Evolutionary conservation across 208 protist genomes (phyloP).

Genomic region (Histomonas meleagridis): DNA sequence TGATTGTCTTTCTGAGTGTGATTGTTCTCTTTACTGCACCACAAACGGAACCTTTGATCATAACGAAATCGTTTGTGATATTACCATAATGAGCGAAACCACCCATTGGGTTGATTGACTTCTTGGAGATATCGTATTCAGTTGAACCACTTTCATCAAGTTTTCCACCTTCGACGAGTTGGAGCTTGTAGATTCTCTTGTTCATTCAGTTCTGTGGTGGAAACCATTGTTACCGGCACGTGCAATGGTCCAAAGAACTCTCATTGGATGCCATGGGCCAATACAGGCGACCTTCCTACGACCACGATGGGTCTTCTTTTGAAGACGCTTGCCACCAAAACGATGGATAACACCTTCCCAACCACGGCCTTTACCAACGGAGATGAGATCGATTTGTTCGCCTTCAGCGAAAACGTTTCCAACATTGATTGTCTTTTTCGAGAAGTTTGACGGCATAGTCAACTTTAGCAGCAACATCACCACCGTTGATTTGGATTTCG

Average conservation of each 20-base stretch:
- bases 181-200: conserved; percentile 98
- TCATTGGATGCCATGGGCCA: conserved; percentile 92
- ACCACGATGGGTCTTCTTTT: conserved; percentile 95
- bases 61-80: conserved; percentile 86
- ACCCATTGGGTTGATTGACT: conserved; percentile 95
- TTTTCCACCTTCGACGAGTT: conserved; percentile 47
- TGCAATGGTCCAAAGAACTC: conserved; percentile 84
- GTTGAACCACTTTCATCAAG: conserved; percentile 70
- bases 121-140: conserved; percentile 89
- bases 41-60: conserved; percentile 82
- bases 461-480: conserved; percentile 82
- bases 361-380: conserved; percentile 86
- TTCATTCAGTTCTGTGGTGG: conserved; percentile 94
- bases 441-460: conserved; percentile 75
- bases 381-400: conserved; percentile 85
- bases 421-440: conserved; percentile 84
- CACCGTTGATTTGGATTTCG: conserved; percentile 91
- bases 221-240: conserved; percentile 96
- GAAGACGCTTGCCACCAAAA: conserved; percentile 84
- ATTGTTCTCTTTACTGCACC: conserved; percentile 85
- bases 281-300: conserved; percentile 98
- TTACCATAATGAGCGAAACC: conserved; percentile 95
- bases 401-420: conserved; percentile 77
- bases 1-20: conserved; percentile 87
- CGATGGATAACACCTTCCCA: conserved; percentile 88